These are phyloP conservation scores for Quercus aquifolioides DNA, from an alignment of 306 rosid genomes.

Conservation along the genomic window DNA sequence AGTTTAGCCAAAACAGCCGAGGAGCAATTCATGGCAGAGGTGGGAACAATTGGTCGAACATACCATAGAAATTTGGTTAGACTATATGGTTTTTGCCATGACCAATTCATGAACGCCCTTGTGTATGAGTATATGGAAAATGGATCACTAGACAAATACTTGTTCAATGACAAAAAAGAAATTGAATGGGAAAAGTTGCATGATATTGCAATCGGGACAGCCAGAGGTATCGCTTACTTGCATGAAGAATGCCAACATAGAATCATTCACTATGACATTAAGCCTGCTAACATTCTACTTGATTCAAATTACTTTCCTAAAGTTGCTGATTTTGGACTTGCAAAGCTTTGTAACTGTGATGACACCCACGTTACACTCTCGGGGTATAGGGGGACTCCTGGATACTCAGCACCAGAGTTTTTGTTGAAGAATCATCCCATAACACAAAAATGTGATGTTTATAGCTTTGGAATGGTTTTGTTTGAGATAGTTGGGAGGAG, in stretches of 20 bases:
- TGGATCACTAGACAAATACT: background rate
- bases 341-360: background rate
- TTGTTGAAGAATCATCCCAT: slow-evolving; percentile 5
- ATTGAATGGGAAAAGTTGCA: slow-evolving; percentile 3
- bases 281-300: slow-evolving; percentile 7
- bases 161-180: background rate
- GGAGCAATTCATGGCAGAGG: slow-evolving; percentile 21
- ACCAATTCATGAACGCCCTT: background rate
- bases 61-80: slow-evolving; percentile 10
- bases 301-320: background rate
- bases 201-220: background rate
- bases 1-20: background rate
- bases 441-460: slow-evolving; percentile 10
- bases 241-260: slow-evolving; percentile 10
- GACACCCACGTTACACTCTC: background rate
- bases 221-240: slow-evolving; percentile 11
- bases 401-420: slow-evolving; percentile 11
- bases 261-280: slow-evolving; percentile 11
- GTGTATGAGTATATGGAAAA: background rate
- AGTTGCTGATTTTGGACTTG: slow-evolving; percentile 11
- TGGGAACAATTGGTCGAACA: slow-evolving; percentile 1
- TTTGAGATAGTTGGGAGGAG: slow-evolving; percentile 17
- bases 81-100: slow-evolving; percentile 18
- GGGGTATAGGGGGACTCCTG: background rate
- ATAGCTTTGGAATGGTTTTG: slow-evolving; percentile 2